Evolutionary conservation across 768 basidiomycete genomes (phyloP), one percentile per base, ranked within the genome.

Genomic region (Artomyces pyxidatus): DNA sequence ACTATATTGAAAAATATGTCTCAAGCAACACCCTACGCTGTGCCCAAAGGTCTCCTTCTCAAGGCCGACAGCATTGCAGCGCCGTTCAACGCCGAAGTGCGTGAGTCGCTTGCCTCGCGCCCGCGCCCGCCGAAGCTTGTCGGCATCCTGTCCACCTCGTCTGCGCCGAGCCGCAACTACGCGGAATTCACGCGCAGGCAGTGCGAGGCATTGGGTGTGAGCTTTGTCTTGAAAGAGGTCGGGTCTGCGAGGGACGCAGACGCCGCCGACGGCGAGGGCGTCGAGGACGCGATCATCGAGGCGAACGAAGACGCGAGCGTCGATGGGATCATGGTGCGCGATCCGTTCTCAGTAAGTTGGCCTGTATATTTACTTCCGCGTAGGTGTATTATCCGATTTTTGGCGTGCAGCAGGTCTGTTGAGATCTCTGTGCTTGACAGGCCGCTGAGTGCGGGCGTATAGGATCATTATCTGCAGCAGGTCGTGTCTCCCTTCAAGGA

Each of bases 391-490:
- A 90, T 68, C 96, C 96, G 1, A 95, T 97, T 56, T 96, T 89
- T 60, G 95, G 95, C 21, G 80, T 73, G 29, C 82, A 81, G 52
- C 90, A 91, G 80, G 89, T 89, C 58, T 53, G 81, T n/a, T n/a
- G n/a, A n/a, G n/a, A n/a, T n/a, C n/a, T 69, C 10, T 50, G 11
- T 25, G 26, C 14, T 19, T 57, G 29, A 47, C 47, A 43, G 44
- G 29, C 16, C 22, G 45, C 21, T 35, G 16, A 22, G 21, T 10
- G 16, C n/a, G 22, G 26, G n/a, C 21, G 14, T 27, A 14, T 61
- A 97, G 84, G 96, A 97, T 63, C 91, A 95, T 62, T 99, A 99
- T 65, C 72, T 99, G 48, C 96, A 99, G 66, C 95, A 97, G 72
- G 81, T 97, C 48, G 93, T 99, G 6, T 93, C 91, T 0, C 93